Evolutionary conservation across 2,329 filamentous ascomycete species (phyloP).

Genomic region (Fusarium pininemorale): DNA sequence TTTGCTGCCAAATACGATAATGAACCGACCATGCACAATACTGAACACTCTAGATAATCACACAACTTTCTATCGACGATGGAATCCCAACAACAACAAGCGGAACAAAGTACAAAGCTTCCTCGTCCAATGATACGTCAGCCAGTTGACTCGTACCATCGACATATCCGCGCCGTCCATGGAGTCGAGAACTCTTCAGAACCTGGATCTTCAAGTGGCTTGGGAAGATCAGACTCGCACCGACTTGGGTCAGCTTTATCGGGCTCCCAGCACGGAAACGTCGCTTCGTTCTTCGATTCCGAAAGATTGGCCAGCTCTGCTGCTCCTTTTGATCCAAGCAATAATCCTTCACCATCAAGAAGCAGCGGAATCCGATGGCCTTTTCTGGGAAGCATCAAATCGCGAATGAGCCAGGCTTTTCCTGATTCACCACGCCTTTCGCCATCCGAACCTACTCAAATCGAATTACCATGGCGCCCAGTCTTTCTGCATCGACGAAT

Average conservation of each 20-base stretch:
- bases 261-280: constrained; percentile 14
- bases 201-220: constrained; percentile 11
- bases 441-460: constrained; percentile 38
- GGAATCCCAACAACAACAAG: constrained; percentile 17
- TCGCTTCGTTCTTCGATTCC: constrained; percentile 41
- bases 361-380: constrained; percentile 35
- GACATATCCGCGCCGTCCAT: constrained; percentile 39
- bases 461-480: constrained; percentile 48
- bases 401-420: constrained; percentile 26
- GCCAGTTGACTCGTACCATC: constrained; percentile 42
- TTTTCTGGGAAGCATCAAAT: constrained; percentile 41
- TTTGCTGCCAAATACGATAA: constrained; percentile 11
- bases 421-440: constrained; percentile 18
- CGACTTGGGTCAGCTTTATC: constrained; percentile 12
- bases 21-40: constrained; percentile 20
- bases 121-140: constrained; percentile 33
- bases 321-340: constrained; percentile 23
- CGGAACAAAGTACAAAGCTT: constrained; percentile 28
- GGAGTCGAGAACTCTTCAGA: constrained; percentile 22
- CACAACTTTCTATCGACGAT: constrained; percentile 23
- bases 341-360: constrained; percentile 7
- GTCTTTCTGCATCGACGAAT: constrained; percentile 48
- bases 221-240: constrained; percentile 17
- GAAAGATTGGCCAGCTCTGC: constrained; percentile 37
- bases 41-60: constrained; percentile 16